Evolutionary conservation across 345 rosid species (phyloP).

Genomic region (Gossypium mustelinum): DNA sequence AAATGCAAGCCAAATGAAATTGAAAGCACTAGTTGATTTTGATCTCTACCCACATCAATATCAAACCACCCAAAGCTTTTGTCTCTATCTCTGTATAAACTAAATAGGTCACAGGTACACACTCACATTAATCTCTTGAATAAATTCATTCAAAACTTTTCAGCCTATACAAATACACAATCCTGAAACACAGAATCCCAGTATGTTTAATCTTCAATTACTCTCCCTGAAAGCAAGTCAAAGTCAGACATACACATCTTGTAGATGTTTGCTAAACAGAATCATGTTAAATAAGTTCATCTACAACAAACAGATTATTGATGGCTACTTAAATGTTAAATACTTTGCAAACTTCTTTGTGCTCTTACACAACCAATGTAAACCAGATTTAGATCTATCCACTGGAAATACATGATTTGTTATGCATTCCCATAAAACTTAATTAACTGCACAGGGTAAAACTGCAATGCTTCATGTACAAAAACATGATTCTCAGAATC

Average conservation of each 20-base stretch:
- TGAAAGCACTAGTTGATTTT: background rate
- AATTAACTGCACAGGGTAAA: background rate
- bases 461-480: background rate
- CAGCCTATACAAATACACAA: background rate
- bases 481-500: background rate
- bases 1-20: background rate
- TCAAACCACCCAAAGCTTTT: background rate
- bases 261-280: background rate
- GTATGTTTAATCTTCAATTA: background rate
- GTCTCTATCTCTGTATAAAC: background rate
- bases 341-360: background rate
- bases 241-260: background rate
- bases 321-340: background rate
- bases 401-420: background rate
- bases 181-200: background rate
- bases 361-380: background rate
- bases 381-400: background rate
- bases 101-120: background rate
- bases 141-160: background rate
- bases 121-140: background rate
- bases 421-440: background rate
- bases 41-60: background rate
- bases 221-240: background rate
- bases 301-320: background rate
- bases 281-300: background rate